Percentiles rank a stretch among this genome's conserved stretches.
Evolutionary conservation across 306 rosid genomes (phyloP).

Genomic region (Prinsepia uniflora): DNA sequence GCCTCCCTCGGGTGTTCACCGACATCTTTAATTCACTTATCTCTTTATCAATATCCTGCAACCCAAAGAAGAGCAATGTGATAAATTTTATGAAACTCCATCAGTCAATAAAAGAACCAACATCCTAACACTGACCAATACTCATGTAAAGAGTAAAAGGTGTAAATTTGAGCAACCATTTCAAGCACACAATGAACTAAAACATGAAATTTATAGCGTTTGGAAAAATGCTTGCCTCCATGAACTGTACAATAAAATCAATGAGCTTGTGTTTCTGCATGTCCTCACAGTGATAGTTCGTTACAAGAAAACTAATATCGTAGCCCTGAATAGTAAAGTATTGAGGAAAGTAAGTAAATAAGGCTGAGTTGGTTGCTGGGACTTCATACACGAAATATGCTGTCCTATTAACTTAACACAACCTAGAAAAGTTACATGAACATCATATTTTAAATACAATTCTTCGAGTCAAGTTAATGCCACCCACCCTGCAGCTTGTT

Average conservation of each 20-base stretch:
- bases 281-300: constrained; percentile 93
- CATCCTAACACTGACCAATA: neutral
- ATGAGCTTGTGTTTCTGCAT: constrained; percentile 96
- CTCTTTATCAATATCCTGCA: constrained; percentile 95
- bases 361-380: neutral
- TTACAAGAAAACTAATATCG: constrained; percentile 93
- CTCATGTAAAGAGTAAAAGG: neutral
- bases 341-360: constrained; percentile 3
- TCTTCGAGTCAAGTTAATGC: neutral
- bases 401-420: neutral
- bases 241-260: constrained; percentile 91
- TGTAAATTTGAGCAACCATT: neutral
- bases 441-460: neutral
- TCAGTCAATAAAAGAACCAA: neutral
- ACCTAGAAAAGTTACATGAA: neutral
- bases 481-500: neutral
- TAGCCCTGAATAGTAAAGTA: constrained; percentile 69
- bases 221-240: constrained; percentile 75
- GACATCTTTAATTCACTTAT: constrained; percentile 94
- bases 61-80: constrained; percentile 14
- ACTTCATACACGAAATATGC: neutral
- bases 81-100: neutral
- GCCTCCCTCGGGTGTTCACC: constrained; percentile 93
- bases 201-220: constrained; percentile 19
- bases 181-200: constrained; percentile 12